Evolutionary conservation across 768 basidiomycete species (phyloP).

Genomic region (Tephrocybe rancida): DNA sequence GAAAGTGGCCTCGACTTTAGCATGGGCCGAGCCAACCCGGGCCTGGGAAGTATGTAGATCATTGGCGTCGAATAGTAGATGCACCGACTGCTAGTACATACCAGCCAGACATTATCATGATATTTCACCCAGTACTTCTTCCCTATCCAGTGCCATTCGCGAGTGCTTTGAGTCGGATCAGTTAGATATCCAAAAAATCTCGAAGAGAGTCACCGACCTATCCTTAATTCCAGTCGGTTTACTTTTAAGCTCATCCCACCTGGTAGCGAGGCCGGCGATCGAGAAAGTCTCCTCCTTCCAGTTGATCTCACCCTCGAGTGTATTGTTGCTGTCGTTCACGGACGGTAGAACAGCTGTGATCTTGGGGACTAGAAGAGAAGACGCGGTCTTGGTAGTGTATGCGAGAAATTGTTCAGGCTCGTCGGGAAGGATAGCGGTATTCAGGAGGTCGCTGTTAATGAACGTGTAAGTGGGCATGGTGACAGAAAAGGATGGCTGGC

Average conservation of each 20-base stretch:
- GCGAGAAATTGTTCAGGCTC: neutral
- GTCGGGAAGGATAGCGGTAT: neutral
- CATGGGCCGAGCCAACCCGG: neutral
- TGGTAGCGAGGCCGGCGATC: neutral
- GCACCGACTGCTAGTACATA: no score
- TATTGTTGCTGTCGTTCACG: neutral
- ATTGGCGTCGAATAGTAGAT: neutral
- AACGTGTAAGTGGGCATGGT: neutral
- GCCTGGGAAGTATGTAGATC: neutral
- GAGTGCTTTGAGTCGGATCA: neutral
- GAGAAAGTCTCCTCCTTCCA: neutral
- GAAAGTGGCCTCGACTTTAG: neutral
- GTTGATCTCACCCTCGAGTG: neutral
- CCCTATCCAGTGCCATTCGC: constrained; percentile 7
- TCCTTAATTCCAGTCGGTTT: neutral
- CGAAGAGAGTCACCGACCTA: neutral
- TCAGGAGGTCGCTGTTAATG: neutral
- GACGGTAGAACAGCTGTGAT: neutral
- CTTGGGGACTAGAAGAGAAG: neutral
- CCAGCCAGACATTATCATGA: neutral
- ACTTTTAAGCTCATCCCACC: neutral
- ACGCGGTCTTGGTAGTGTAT: neutral
- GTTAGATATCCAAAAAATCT: neutral
- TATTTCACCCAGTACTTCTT: constrained; percentile 4
- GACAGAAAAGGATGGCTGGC: neutral